A percentile compares a stretch with the other conserved stretches of the same genome.
Conservation (phyloP, 148 eudicot species). For the Vaccinium darrowii region DNA sequence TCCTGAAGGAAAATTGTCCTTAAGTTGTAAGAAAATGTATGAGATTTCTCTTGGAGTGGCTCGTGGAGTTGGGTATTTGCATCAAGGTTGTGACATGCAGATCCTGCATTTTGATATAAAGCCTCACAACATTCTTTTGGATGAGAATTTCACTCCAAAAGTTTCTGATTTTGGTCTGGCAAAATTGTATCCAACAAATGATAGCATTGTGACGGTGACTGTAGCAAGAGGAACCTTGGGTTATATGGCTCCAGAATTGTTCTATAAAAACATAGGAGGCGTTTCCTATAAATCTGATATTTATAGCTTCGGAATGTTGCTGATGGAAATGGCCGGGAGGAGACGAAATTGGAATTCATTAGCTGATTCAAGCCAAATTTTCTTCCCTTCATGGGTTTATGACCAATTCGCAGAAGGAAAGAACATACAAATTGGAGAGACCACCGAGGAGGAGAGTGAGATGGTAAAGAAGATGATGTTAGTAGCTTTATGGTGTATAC, state of each 20-base stretch:
- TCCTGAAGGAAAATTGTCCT: neutral
- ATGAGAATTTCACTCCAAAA: conserved; percentile 24
- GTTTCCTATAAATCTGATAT: too few relatives aligned
- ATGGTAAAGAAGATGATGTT: too few relatives aligned
- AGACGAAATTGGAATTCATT: neutral
- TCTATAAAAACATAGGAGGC: too few relatives aligned
- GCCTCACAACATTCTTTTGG: conserved; percentile 25
- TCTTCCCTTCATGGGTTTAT: too few relatives aligned
- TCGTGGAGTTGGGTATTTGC: conserved; percentile 20
- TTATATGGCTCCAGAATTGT: neutral
- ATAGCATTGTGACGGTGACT: conserved; percentile 14
- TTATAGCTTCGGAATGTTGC: too few relatives aligned
- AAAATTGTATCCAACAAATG: conserved; percentile 12
- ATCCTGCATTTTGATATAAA: conserved; percentile 28
- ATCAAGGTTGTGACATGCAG: conserved; percentile 23
- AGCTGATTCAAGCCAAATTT: too few relatives aligned
- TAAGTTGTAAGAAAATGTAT: conserved; percentile 18
- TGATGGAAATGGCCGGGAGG: conserved; percentile 7
- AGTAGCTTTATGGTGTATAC: too few relatives aligned
- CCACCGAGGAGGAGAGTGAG: too few relatives aligned
- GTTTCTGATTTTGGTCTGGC: conserved; percentile 28
- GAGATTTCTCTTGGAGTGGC: conserved; percentile 26
- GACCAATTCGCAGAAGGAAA: too few relatives aligned
- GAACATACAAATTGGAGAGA: too few relatives aligned
- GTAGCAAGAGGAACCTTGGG: conserved; percentile 15